Conservation (phyloP, 352 stramenopile species). For the Pythium dissimile region DNA sequence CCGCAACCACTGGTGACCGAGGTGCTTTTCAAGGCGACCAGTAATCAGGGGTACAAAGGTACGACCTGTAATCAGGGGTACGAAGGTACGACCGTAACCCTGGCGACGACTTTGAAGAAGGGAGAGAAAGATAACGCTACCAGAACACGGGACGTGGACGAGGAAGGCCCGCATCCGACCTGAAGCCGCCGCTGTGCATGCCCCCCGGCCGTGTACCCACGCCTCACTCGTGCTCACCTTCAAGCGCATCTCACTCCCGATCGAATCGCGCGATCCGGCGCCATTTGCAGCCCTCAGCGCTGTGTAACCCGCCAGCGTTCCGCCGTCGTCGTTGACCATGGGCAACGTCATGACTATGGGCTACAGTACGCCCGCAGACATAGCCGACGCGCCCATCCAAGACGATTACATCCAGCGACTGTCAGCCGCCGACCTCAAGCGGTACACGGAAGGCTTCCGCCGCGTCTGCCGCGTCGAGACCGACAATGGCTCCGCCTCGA, state of each 20-base stretch:
- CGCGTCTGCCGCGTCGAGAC: conserved; percentile 60
- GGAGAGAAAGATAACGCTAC: conserved; percentile 11
- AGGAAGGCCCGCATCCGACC: background rate
- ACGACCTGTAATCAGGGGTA: conserved; percentile 5
- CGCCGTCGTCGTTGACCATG: conserved; percentile 27
- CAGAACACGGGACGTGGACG: background rate
- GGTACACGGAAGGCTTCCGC: conserved; percentile 68
- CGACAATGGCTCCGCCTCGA: background rate
- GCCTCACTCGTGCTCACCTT: background rate
- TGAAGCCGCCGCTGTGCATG: conserved; percentile 1
- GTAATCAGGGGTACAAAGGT: too few species aligned
- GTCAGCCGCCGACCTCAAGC: conserved; percentile 53
- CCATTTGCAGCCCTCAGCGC: background rate
- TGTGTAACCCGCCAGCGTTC: background rate
- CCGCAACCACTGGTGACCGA: too few species aligned
- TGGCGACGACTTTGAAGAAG: conserved; percentile 25
- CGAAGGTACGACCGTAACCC: background rate
- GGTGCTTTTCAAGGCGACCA: too few species aligned
- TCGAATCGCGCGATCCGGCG: background rate
- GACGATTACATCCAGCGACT: conserved; percentile 59
- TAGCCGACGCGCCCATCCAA: conserved; percentile 4
- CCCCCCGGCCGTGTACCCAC: background rate
- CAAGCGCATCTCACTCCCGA: background rate
- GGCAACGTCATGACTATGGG: conserved; percentile 70
- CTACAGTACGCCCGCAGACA: conserved; percentile 16